Evolutionary conservation across 1,139 yeast genomes (phyloP).

Genomic region (Blastobotrys apis): DNA sequence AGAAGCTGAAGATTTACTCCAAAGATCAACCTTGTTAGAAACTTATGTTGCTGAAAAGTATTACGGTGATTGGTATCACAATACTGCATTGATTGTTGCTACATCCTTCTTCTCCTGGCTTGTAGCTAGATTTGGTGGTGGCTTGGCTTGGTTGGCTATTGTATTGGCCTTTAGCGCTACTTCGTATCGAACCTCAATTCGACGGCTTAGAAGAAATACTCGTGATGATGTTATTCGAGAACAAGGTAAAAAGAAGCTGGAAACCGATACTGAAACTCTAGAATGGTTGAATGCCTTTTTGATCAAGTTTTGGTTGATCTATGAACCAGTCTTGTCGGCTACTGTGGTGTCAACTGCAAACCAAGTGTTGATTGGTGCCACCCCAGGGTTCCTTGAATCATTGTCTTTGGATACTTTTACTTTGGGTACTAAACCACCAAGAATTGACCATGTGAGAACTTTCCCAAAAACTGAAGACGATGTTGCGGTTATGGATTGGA

Average conservation of each 20-base stretch:
- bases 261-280: constrained; percentile 85
- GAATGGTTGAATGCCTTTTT: constrained; percentile 90
- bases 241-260: constrained; percentile 71
- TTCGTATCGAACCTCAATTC: constrained; percentile 76
- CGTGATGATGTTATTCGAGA: constrained; percentile 85
- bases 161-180: constrained; percentile 57
- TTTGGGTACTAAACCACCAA: constrained; percentile 90
- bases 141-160: constrained; percentile 76
- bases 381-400: constrained; percentile 78
- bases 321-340: constrained; percentile 87
- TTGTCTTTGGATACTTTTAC: constrained; percentile 87
- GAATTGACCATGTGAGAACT: constrained; percentile 85
- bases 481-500: constrained; percentile 95
- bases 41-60: constrained; percentile 62
- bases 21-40: constrained; percentile 66
- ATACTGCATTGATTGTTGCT: constrained; percentile 60
- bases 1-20: constrained; percentile 65
- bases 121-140: constrained; percentile 71
- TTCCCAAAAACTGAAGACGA: constrained; percentile 83
- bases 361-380: constrained; percentile 65
- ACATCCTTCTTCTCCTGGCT: constrained; percentile 73
- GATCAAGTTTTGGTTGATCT: constrained; percentile 84
- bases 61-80: constrained; percentile 96
- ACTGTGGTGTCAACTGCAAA: constrained; percentile 82
- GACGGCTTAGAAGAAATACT: constrained; percentile 67